Evolutionary conservation across 2,329 filamentous ascomycete genomes (phyloP).

Genomic region (Calonectria henricotiae): DNA sequence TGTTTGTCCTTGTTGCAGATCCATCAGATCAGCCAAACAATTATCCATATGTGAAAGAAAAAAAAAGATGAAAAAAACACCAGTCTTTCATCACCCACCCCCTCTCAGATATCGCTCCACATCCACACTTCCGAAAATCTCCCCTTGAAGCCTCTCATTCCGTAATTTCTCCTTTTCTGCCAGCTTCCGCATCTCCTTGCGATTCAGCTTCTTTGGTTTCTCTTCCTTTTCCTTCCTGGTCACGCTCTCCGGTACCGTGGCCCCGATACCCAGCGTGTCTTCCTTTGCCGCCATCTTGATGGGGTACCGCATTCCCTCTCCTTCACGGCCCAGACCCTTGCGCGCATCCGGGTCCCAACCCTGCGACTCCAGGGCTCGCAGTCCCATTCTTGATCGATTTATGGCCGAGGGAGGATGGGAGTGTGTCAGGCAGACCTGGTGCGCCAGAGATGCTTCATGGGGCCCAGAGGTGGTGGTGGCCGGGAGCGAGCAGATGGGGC

Average conservation of each 20-base stretch:
- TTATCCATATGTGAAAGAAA: too few relatives aligned
- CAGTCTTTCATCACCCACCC: conserved; percentile 44
- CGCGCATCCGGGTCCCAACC: conserved; percentile 85
- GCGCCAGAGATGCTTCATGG: conserved; percentile 77
- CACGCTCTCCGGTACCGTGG: conserved; percentile 60
- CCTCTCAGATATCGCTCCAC: conserved; percentile 81
- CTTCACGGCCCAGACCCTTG: conserved; percentile 78
- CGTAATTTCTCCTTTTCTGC: conserved; percentile 75
- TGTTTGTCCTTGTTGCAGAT: neutral
- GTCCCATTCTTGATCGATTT: conserved; percentile 79
- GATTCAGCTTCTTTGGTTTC: conserved; percentile 72
- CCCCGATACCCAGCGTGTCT: conserved; percentile 82
- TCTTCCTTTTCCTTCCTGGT: conserved; percentile 63
- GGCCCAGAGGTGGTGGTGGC: conserved; percentile 54
- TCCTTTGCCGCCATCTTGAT: conserved; percentile 82
- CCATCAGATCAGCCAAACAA: too few relatives aligned
- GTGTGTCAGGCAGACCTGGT: conserved; percentile 80
- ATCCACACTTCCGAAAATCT: conserved; percentile 84
- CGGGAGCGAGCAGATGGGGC: conserved; percentile 59
- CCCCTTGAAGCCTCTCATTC: conserved; percentile 75
- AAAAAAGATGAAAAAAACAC: neutral
- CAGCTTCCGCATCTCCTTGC: conserved; percentile 78
- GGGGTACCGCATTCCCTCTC: conserved; percentile 83
- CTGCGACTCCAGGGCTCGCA: conserved; percentile 76
- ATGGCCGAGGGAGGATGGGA: conserved; percentile 82